phyloP scores from a whole-genome alignment of 2,329 filamentous ascomycete species.

The Neurospora sp. region DNA sequence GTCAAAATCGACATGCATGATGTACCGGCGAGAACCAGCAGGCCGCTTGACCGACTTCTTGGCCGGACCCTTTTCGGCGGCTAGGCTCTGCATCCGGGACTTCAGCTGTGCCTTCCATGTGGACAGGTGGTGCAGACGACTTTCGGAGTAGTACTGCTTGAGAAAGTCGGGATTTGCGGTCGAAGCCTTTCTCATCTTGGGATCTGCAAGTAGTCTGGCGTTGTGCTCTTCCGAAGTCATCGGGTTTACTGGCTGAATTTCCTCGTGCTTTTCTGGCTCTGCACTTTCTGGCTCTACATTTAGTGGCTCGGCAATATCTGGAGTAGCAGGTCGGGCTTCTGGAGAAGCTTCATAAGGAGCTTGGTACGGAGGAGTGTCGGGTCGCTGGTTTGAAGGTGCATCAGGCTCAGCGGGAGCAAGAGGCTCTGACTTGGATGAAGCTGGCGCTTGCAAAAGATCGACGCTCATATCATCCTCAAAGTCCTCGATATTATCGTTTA shows the following conservation, averaged over 20 bases:
- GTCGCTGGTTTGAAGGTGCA: neutral
- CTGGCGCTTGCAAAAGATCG: constrained; percentile 18
- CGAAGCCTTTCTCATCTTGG: constrained; percentile 77
- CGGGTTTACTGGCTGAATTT: constrained; percentile 14
- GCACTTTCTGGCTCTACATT: neutral
- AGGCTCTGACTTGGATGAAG: neutral
- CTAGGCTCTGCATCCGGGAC: constrained; percentile 71
- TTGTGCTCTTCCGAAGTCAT: constrained; percentile 93
- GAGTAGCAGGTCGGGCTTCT: neutral
- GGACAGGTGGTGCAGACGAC: constrained; percentile 85
- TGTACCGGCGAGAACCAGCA: constrained; percentile 62
- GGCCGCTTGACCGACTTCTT: constrained; percentile 38
- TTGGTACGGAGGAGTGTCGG: neutral
- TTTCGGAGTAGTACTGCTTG: constrained; percentile 91
- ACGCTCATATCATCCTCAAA: constrained; percentile 29
- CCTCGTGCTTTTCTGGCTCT: neutral
- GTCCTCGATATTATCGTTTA: constrained; percentile 29
- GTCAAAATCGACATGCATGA: constrained; percentile 96
- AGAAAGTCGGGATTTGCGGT: constrained; percentile 90
- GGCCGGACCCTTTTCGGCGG: constrained; percentile 54
- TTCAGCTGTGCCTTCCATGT: constrained; percentile 96
- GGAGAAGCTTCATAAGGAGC: neutral
- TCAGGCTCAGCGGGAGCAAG: neutral
- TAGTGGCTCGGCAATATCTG: neutral
- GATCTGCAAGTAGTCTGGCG: constrained; percentile 71